phyloP scores from a whole-genome alignment of 2,329 filamentous ascomycete genomes.

The Reticulascus tulasneorum region DNA sequence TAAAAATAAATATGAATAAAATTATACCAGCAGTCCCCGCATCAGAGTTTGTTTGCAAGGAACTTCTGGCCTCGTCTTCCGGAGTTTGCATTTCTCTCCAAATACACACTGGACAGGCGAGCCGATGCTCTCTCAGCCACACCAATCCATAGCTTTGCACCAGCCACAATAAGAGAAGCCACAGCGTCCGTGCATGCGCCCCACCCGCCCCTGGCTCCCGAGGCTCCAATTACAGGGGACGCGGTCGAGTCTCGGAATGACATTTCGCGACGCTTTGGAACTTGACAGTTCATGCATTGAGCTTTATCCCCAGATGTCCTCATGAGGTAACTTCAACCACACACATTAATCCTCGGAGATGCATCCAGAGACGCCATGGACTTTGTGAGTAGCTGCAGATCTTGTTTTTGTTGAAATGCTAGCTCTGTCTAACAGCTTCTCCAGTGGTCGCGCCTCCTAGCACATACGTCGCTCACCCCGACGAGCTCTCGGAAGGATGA shows the following conservation, averaged over 20 bases:
- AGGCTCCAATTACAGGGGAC: too few species aligned
- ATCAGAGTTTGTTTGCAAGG: too few species aligned
- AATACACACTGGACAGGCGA: too few species aligned
- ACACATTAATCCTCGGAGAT: conserved; percentile 30
- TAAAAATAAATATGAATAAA: too few species aligned
- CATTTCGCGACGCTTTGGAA: conserved; percentile 28
- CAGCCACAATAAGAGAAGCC: too few species aligned
- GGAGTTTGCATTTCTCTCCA: too few species aligned
- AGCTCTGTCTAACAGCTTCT: not conserved
- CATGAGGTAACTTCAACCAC: conserved; percentile 2
- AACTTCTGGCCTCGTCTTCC: too few species aligned
- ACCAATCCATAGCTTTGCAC: too few species aligned
- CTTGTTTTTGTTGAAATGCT: not conserved
- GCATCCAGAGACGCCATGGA: conserved; percentile 49
- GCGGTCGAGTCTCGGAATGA: conserved; percentile 16
- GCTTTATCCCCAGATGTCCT: not conserved
- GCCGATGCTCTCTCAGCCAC: too few species aligned
- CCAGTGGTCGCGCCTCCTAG: conserved; percentile 66
- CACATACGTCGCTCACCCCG: conserved; percentile 55
- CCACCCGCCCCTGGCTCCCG: too few species aligned
- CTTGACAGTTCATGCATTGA: conserved; percentile 24
- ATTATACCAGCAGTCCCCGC: too few species aligned
- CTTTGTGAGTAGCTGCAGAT: conserved; percentile 41
- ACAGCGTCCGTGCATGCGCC: too few species aligned
- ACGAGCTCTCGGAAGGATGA: conserved; percentile 54